Evolutionary conservation across 2,329 filamentous ascomycete species (phyloP), one percentile per base, ranked within the genome.

Genomic region (Malbranchea cinnamomea): DNA sequence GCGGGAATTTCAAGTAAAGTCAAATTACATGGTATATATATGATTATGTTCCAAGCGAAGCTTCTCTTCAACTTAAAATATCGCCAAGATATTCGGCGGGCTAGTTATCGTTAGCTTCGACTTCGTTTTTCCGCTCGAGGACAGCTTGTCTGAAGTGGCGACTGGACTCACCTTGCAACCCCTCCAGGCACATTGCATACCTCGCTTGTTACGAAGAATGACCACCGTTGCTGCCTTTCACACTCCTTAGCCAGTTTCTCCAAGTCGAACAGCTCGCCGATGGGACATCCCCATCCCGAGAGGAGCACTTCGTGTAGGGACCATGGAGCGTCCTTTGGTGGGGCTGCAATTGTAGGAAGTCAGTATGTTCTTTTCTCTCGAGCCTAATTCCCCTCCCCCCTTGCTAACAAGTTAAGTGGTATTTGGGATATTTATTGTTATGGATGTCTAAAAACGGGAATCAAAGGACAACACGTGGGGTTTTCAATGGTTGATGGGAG

Each of bases 271-370:
- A 63, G 47, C 40, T 63, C 60, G 25, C 62, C 59, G 36, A 59
- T 59, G 26, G 41, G 62, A 46, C 66, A 57, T 3, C 63, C 65
- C 62, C 63, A 68, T 23, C 62, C 62, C 13, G 61, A 57, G 7
- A 68, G 42, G 3, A 66, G 46, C 34, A 62, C 62, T 32, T 65
- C 62, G 33, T 65, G 60, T 43, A 63, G 25, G 16, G 27, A 34
- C 29, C 32, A 37, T n/a, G n/a, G n/a, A n/a, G n/a, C n/a, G 25
- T 31, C 31, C 18, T 32, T 26, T 3, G 34, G 34, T 6, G 31
- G 14, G 4, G 34, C 32, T 38, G 23, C 12, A 24, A 12, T 52
- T 48, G 7, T 54, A 52, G 5, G 58, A 56, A n/a, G n/a, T n/a
- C n/a, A n/a, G n/a, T n/a, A n/a, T n/a, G n/a, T n/a, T n/a, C n/a